These are phyloP conservation scores for Fusarium hostae DNA, from an alignment of 2,329 filamentous ascomycete genomes.

Conservation along the genomic window DNA sequence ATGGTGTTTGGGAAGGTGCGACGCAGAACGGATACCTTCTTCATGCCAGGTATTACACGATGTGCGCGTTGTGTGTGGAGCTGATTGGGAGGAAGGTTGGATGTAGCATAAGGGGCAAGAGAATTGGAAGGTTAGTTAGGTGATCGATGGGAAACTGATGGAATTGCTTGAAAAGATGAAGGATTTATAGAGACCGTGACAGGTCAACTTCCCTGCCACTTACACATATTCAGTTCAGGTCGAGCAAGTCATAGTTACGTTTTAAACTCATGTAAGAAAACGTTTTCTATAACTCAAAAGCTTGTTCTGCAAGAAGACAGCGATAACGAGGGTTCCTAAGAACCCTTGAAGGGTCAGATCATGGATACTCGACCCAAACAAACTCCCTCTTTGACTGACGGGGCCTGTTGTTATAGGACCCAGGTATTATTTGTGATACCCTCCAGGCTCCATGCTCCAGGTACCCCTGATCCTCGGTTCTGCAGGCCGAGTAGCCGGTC, in stretches of 20 bases:
- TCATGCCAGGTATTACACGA: constrained; percentile 19
- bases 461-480: constrained; percentile 2
- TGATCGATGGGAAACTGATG: not conserved
- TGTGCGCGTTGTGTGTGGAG: constrained; percentile 28
- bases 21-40: constrained; percentile 8
- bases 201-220: constrained; percentile 1
- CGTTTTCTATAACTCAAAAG: not conserved
- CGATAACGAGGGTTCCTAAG: not conserved
- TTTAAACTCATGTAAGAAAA: not conserved
- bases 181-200: constrained; percentile 24
- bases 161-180: constrained; percentile 2
- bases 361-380: constrained; percentile 1
- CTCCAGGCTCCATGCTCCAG: not conserved
- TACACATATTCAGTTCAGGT: constrained; percentile 1
- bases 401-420: not conserved
- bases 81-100: not conserved
- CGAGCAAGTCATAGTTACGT: constrained; percentile 2
- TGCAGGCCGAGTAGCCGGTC: not conserved
- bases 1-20: constrained; percentile 28
- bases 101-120: not conserved
- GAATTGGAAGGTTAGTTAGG: not conserved
- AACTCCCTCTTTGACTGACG: not conserved
- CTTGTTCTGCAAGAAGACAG: not conserved
- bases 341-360: constrained; percentile 13
- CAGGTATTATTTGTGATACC: constrained; percentile 5